Percentiles rank a stretch among this genome's conserved stretches.
Conservation (phyloP, 2,329 filamentous ascomycete species). For the Fusarium kyushuense region DNA sequence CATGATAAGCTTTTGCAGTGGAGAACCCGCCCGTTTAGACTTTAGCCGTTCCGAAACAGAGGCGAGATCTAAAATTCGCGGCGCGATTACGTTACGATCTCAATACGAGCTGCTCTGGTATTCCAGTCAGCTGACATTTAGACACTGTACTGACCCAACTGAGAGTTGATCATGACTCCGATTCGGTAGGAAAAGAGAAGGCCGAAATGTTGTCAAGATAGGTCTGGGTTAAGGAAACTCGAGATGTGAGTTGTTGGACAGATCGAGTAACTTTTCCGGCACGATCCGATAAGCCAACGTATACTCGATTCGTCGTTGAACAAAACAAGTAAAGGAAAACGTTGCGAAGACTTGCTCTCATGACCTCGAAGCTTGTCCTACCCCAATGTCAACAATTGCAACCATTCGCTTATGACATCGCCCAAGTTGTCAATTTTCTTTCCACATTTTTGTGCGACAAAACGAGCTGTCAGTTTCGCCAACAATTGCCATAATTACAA, state of each 20-base stretch:
- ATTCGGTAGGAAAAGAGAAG: no score
- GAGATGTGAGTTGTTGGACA: not conserved
- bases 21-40: conserved; percentile 23
- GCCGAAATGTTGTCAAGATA: not conserved
- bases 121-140: conserved; percentile 22
- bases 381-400: conserved; percentile 4
- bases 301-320: not conserved
- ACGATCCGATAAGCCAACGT: not conserved
- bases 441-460: conserved; percentile 4
- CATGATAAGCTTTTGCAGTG: conserved; percentile 43
- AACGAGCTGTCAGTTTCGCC: conserved; percentile 30
- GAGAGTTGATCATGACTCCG: not conserved
- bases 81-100: not conserved
- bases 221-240: not conserved
- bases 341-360: conserved; percentile 5
- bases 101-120: conserved; percentile 16
- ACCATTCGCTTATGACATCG: conserved; percentile 10
- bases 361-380: conserved; percentile 11
- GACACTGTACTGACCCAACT: conserved; percentile 9
- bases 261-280: not conserved
- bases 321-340: not conserved
- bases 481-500: conserved; percentile 24
- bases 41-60: conserved; percentile 27
- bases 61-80: conserved; percentile 21
- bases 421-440: not conserved